A percentile compares a stretch with the other conserved stretches of the same genome.
phyloP scores from a whole-genome alignment of 306 rosid genomes.

The Urtica urens region DNA sequence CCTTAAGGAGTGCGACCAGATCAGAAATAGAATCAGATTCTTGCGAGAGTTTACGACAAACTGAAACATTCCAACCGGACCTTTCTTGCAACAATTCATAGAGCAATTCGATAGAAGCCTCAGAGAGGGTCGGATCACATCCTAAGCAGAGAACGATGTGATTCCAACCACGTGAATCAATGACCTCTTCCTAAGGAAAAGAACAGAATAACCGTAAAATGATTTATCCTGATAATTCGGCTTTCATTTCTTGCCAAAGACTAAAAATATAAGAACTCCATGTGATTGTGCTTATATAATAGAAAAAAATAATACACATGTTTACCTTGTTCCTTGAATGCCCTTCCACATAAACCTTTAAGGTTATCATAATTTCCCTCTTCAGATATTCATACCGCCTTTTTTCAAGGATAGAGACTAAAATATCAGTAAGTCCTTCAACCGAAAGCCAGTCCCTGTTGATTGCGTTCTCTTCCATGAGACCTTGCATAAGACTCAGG shows the following conservation, averaged over 20 bases:
- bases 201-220: neutral
- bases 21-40: slow-evolving; percentile 32
- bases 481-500: slow-evolving; percentile 44
- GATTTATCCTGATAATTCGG: neutral
- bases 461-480: slow-evolving; percentile 48
- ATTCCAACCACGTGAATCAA: slow-evolving; percentile 56
- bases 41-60: slow-evolving; percentile 51
- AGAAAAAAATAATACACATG: neutral
- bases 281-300: too few species aligned
- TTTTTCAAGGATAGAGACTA: slow-evolving; percentile 39
- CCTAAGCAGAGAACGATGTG: slow-evolving; percentile 46
- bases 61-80: slow-evolving; percentile 51
- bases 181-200: slow-evolving; percentile 39
- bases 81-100: slow-evolving; percentile 53
- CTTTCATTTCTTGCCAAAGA: too few species aligned
- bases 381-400: slow-evolving; percentile 41
- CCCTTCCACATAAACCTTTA: slow-evolving; percentile 56
- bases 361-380: slow-evolving; percentile 43
- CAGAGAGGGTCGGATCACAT: slow-evolving; percentile 39
- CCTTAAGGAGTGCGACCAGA: slow-evolving; percentile 49
- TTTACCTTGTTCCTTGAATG: slow-evolving; percentile 66
- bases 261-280: too few species aligned
- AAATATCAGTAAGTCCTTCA: slow-evolving; percentile 40
- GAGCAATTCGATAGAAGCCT: slow-evolving; percentile 52
- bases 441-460: slow-evolving; percentile 77